Evolutionary conservation across 176 grass and related monocot species (phyloP).

Genomic region (Oryza coarctata): DNA sequence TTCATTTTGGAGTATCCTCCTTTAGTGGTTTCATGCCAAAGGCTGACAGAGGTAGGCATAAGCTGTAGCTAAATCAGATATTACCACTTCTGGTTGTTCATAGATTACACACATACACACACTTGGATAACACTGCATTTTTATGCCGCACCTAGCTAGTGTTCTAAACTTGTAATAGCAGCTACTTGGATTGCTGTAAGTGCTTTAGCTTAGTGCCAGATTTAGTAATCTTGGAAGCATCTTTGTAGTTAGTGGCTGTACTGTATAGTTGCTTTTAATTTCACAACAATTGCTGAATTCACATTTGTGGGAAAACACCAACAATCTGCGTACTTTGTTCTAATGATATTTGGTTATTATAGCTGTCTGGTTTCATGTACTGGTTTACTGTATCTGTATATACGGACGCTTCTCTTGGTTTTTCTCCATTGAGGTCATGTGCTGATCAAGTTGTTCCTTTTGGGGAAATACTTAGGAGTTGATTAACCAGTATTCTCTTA

Average conservation of each 20-base stretch:
- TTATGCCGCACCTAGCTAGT: background rate
- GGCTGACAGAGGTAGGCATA: slow-evolving; percentile 51
- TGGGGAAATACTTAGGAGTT: slow-evolving; percentile 13
- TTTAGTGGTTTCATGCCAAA: slow-evolving; percentile 96
- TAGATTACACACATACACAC: background rate
- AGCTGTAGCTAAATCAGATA: slow-evolving; percentile 1
- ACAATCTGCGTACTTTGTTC: background rate
- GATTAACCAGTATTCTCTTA: slow-evolving; percentile 23
- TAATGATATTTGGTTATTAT: background rate
- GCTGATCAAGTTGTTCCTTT: slow-evolving; percentile 33
- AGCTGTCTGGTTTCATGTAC: background rate
- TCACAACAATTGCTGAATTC: background rate
- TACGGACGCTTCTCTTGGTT: background rate
- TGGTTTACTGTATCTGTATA: slow-evolving; percentile 27
- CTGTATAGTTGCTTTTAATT: slow-evolving; percentile 8
- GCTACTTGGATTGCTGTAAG: background rate
- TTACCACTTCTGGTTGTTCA: slow-evolving; percentile 7
- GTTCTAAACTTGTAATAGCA: background rate
- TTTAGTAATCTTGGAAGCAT: background rate
- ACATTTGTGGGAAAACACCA: background rate
- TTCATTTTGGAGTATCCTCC: slow-evolving; percentile 78
- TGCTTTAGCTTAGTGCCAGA: background rate
- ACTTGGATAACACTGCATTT: slow-evolving; percentile 20
- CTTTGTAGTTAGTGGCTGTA: slow-evolving; percentile 3
- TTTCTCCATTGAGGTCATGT: background rate